Evolutionary conservation across 2,329 filamentous ascomycete species (phyloP).

Genomic region (Exutisphaerella laricina): DNA sequence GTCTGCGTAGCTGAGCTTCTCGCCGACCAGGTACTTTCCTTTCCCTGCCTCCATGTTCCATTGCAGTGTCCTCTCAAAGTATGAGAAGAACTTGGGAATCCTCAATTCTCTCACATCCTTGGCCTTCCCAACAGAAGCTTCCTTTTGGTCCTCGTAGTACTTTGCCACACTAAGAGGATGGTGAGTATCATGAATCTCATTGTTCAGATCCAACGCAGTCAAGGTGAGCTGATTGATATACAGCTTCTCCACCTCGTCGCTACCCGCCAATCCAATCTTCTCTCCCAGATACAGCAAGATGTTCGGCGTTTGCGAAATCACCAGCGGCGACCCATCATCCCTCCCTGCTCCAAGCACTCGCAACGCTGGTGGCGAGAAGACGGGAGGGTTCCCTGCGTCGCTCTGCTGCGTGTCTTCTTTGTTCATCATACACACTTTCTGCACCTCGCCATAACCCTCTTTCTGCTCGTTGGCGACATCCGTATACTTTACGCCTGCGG

Average conservation of each 20-base stretch:
- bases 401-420: constrained; percentile 36
- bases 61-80: constrained; percentile 62
- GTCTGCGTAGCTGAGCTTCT: constrained; percentile 64
- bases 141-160: constrained; percentile 72
- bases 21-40: constrained; percentile 61
- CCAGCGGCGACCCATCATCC: constrained; percentile 52
- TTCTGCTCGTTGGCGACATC: constrained; percentile 50
- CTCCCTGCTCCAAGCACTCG: constrained; percentile 43
- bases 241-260: constrained; percentile 43
- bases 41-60: constrained; percentile 53
- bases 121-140: constrained; percentile 55
- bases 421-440: constrained; percentile 39
- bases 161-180: constrained; percentile 42
- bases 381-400: constrained; percentile 54
- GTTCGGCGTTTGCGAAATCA: constrained; percentile 65
- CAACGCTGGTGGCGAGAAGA: constrained; percentile 63
- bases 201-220: constrained; percentile 66
- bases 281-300: constrained; percentile 66
- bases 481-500: constrained; percentile 57
- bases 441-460: constrained; percentile 49
- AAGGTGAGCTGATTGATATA: constrained; percentile 59
- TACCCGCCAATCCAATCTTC: constrained; percentile 51
- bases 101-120: constrained; percentile 55
- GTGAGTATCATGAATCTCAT: constrained; percentile 70
- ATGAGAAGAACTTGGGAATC: constrained; percentile 66